These are phyloP conservation scores for Leishmania guyanensis DNA, from an alignment of 208 protist genomes.

Conservation along the genomic window DNA sequence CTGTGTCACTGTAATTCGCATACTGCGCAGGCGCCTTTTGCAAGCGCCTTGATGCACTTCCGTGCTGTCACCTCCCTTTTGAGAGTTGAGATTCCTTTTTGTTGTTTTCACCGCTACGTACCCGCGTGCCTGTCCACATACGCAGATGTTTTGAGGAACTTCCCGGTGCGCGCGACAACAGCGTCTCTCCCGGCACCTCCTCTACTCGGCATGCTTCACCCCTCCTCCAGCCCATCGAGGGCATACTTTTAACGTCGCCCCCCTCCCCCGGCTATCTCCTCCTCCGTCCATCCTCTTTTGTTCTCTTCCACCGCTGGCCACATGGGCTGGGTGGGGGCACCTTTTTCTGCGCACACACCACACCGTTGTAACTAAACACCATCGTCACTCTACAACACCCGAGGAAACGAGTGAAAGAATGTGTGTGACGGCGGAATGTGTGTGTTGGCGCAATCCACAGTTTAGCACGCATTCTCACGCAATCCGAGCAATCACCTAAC, in stretches of 20 bases:
- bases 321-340: not conserved
- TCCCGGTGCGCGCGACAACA: not conserved
- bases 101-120: not conserved
- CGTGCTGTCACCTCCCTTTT: not conserved
- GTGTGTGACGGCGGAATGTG: not conserved
- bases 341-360: not conserved
- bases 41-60: not conserved
- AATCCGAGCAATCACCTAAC: not conserved
- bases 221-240: no score
- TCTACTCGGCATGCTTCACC: not conserved
- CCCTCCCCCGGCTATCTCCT: not conserved
- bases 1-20: not conserved
- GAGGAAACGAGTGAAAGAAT: not conserved
- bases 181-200: not conserved
- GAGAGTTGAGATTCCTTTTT: not conserved
- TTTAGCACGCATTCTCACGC: not conserved
- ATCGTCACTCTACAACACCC: not conserved
- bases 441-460: not conserved
- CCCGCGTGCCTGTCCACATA: not conserved
- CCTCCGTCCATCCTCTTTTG: constrained; percentile 3
- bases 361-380: not conserved
- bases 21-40: not conserved
- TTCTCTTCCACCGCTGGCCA: not conserved
- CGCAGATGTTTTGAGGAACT: not conserved
- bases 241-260: no score